Base-by-base conservation (phyloP, 2,329 filamentous ascomycete genomes). In the Monosporascus sp. region DNA sequence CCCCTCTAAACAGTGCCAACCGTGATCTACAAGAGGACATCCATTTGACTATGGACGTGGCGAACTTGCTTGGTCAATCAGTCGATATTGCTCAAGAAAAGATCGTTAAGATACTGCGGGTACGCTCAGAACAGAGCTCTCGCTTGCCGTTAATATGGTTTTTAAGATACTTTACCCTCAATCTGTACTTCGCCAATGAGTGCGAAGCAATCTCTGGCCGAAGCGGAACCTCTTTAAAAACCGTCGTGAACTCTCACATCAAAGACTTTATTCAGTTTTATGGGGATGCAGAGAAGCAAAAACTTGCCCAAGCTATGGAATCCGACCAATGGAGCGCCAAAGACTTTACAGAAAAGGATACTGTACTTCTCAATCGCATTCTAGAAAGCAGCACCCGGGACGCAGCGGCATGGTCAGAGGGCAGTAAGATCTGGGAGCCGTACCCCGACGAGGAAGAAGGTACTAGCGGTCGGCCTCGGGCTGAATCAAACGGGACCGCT, bases 161-260 rank as follows among this genome's bases (percentile, higher is more conserved):
- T 68, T 72, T 94, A 44, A 82, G 90, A 38, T 94, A 94, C 68
- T 92, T 93, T 62, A 89, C 83, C 1, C 78, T 95, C 37, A 94
- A 93, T 63, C 76, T 91, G 7, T 82, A 91, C 52, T 94, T 95
- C 68, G 87, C 88, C 47, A 91, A 91, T 56, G 90, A 95, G 67
- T 94, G 90, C 64, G 90, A 95, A 69, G 87, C 88, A 17, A 85
- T 94, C 20, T 93, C 88, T 22, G 89, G 90, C 1, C 81, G 88
- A 53, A 88, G 88, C 55, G 88, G 89, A 8, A 86, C 85, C 3
- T 77, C 85, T 1, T 74, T 95, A 6, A 93, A 93, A 71, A 89
- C 81, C 19, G 81, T 91, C 35, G 87, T 95, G 55, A 92, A 93
- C 60, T 80, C 79, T 31, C 90, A 95, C 59, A 93, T 95, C 68